phyloP scores from a whole-genome alignment of 176 grass and related monocot species.

The Puccinellia tenuiflora region DNA sequence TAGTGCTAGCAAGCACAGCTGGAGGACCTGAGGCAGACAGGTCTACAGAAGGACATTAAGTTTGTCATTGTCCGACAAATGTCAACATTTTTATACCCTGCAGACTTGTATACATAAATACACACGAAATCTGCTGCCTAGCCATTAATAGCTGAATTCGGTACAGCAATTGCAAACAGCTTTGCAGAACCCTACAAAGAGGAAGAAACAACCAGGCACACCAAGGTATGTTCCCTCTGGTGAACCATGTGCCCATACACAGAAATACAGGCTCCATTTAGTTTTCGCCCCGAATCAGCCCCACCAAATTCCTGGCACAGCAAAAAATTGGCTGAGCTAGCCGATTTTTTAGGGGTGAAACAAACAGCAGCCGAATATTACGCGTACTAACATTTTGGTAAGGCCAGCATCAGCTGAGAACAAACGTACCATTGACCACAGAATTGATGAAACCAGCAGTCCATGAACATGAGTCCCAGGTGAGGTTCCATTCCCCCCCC shows the following conservation, averaged over 20 bases:
- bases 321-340: no score
- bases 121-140: background rate
- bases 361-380: no score
- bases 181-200: background rate
- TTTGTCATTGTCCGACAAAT: background rate
- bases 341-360: no score
- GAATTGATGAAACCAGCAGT: background rate
- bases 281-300: no score
- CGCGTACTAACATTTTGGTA: no score
- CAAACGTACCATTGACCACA: background rate
- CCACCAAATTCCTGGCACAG: no score
- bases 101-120: background rate
- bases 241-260: background rate
- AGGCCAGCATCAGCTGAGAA: no score
- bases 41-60: background rate
- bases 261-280: background rate
- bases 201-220: background rate
- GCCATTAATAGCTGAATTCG: background rate
- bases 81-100: background rate
- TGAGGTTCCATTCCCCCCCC: background rate
- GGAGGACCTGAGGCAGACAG: background rate
- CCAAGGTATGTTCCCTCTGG: background rate
- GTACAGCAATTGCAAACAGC: background rate
- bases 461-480: background rate
- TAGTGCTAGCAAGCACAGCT: background rate